Evolutionary conservation across 75 land plant genomes (phyloP), one percentile per base, ranked within the genome.

Genomic region (Cryptomeria japonica): DNA sequence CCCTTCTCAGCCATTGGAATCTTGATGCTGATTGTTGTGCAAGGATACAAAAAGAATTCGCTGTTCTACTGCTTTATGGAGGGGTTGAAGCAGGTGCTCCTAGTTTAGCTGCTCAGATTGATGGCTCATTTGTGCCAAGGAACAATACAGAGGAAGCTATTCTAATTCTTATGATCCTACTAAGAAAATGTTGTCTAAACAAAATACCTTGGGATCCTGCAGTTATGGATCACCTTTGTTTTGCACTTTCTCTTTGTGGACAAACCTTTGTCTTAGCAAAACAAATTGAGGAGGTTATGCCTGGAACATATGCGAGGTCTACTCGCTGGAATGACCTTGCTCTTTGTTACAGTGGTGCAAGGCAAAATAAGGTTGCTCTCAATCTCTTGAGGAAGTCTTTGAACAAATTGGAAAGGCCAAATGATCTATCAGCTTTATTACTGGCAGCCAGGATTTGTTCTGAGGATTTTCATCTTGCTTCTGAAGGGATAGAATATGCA

Each of bases 91-190:
- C 95, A 79, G 84, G 91, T 73, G 92, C 96, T 5, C 96, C 94
- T 1, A 95, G 94, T 90, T 91, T 97, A 88, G 96, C 89, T 84
- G 85, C 93, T 41, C 99, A 96, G 86, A 85, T 90, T 56, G 97
- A 96, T 36, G 94, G 95, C 42, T 91, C 98, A n/a, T 98, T 92
- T 91, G 91, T 95, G 44, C 99, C 99, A 11, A 97, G 91, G 88
- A 95, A 95, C 79, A 97, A 97, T 89, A 82, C 93, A n/a, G 99
- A 98, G 88, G 99, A 98, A 90, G 96, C 97, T 39, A 96, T 95
- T 84, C 88, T 98, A 34, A 91, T 98, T 51, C 90, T 98, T 56
- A 91, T 95, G 93, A 91, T 98, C 34, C 94, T 98, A 18, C 77
- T 96, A 87, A 94, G 93, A 85, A 94, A 92, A 85, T 91, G 70